These are phyloP conservation scores for Chytriomyces confervae DNA, from an alignment of 192 early-diverging fungal genomes.

Conservation along the genomic window DNA sequence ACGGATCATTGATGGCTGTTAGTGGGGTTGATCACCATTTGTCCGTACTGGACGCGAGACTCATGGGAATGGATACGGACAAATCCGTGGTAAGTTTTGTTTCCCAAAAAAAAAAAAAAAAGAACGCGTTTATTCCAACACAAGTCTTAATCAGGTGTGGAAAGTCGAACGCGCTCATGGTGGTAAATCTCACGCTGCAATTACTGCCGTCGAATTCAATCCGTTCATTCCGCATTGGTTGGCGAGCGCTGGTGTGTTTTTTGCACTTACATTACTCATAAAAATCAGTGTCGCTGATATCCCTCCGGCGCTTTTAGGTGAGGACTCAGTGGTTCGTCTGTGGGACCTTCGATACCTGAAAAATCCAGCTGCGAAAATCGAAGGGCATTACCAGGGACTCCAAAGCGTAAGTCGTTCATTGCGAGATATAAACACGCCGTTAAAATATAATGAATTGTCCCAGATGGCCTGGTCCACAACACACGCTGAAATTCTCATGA, in stretches of 20 bases:
- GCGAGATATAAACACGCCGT: not conserved
- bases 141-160: slow-evolving; percentile 52
- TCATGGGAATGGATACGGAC: slow-evolving; percentile 35
- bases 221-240: slow-evolving; percentile 82
- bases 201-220: slow-evolving; percentile 69
- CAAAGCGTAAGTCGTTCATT: slow-evolving; percentile 40
- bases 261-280: not conserved
- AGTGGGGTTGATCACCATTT: slow-evolving; percentile 49
- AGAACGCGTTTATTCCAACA: not conserved
- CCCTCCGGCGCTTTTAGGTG: too few species aligned
- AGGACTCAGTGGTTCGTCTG: slow-evolving; percentile 61
- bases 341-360: slow-evolving; percentile 74
- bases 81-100: slow-evolving; percentile 26
- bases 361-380: slow-evolving; percentile 56
- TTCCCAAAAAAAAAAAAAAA: not conserved
- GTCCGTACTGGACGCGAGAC: slow-evolving; percentile 47
- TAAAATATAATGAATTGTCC: not conserved
- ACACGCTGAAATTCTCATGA: slow-evolving; percentile 67
- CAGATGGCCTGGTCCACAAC: slow-evolving; percentile 73
- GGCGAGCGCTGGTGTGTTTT: slow-evolving; percentile 51
- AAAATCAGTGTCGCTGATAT: not conserved
- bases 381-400: slow-evolving; percentile 60
- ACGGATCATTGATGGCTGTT: slow-evolving; percentile 40
- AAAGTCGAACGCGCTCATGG: slow-evolving; percentile 47
- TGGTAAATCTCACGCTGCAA: slow-evolving; percentile 31